Base-by-base conservation (phyloP, 192 early-diverging fungal genomes). In the Mortierella hygrophila region DNA sequence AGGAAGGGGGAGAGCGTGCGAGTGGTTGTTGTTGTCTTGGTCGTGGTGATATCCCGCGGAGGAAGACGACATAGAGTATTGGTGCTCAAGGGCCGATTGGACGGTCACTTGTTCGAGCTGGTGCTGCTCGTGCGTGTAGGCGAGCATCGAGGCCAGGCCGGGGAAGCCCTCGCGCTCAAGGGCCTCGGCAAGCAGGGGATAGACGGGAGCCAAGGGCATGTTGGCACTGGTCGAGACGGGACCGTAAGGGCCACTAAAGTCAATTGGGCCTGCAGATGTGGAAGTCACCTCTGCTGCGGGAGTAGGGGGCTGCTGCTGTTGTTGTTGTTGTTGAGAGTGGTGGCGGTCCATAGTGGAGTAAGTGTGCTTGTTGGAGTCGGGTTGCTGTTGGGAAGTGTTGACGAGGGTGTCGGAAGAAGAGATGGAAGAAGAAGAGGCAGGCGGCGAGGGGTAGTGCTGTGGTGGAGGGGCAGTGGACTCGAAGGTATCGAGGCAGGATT, bases 101-200 rank as follows among this genome's bases (percentile, higher is more conserved):
- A 75, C 38, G n/a, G 79, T 69, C n/a, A 82, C 77, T 42, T 80
- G 83, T 47, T 85, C 83, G 20, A 85, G 74, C 23, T 80, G 83
- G 44, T 68, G 78, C 38, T 85, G 83, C 78, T 85, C 83, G 42
- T 85, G 78, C 7, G 73, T 76, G 47, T 77, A 80, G 21, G 78
- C 75, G 47, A 85, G 78, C 38, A 77, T 72, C 10, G 73, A 76
- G 6, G 78, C 83, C 11, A 80, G 71, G 18, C 75, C 78, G 23
- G 83, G 78, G 75, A 85, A 85, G 6, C 83, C 83, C 37, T 85
- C 83, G 23, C 78, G 78, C 21, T 26, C 78, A 1, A 85, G 75
- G n/a, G 83, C 83, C 32, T 85, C 70, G 13, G 83, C 83, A 21
- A 85, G 21, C 8, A 85, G 73, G 8, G 77, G 82, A 20, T 85